Conservation (phyloP, 208 protist genomes). For the Phytomonas sp. region DNA sequence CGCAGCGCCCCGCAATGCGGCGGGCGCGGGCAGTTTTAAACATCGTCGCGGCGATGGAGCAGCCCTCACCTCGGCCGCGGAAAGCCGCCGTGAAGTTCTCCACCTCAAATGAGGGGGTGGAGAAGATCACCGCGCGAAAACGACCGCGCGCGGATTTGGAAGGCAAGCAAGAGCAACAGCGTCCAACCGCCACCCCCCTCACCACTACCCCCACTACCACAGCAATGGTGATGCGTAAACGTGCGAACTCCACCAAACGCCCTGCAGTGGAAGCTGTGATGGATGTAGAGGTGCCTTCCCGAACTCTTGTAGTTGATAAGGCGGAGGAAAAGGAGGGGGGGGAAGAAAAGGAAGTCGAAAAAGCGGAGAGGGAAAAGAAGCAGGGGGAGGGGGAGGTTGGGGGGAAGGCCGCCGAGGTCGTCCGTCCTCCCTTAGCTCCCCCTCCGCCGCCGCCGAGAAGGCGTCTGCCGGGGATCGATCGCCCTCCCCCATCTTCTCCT, state of each 20-base stretch:
- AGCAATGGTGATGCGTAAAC: background rate
- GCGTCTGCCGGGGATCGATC: too few relatives aligned
- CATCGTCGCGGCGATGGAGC: background rate
- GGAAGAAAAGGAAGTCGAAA: background rate
- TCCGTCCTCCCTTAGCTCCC: background rate
- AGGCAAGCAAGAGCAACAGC: too few relatives aligned
- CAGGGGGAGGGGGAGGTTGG: background rate
- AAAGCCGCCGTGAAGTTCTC: background rate
- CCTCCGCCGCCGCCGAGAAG: too few relatives aligned
- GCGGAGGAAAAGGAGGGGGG: slow-evolving; percentile 1
- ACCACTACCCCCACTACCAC: background rate
- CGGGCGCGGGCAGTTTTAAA: too few relatives aligned
- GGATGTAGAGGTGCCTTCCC: background rate
- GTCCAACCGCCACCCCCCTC: background rate
- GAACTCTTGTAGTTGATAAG: too few relatives aligned
- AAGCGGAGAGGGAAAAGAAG: background rate
- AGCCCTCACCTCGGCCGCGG: background rate
- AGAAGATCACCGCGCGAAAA: background rate
- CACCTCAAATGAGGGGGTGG: too few relatives aligned
- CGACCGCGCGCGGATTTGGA: too few relatives aligned
- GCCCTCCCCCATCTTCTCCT: background rate
- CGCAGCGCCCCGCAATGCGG: too few relatives aligned
- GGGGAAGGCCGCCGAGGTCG: background rate
- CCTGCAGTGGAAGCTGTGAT: background rate
- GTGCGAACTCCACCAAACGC: background rate